A percentile compares a stretch with the other conserved stretches of the same genome.
phyloP scores from a whole-genome alignment of 2,329 filamentous ascomycete species.

The Cytospora chrysosperma region DNA sequence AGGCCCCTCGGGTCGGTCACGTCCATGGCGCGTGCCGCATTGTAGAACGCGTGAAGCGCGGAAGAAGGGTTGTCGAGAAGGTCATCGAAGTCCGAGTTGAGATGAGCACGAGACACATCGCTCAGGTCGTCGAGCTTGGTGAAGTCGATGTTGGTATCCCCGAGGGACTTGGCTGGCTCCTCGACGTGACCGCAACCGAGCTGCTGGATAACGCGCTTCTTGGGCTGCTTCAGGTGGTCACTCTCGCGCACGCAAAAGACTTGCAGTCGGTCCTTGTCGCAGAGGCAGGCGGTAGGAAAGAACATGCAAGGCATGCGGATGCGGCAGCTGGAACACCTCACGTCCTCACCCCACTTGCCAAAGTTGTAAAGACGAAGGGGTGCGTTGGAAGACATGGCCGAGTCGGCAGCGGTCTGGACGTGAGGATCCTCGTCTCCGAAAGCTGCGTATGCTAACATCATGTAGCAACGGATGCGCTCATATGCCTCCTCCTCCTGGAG shows the following conservation, averaged over 20 bases:
- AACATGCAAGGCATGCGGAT: slow-evolving; percentile 3
- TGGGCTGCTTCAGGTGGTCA: slow-evolving; percentile 7
- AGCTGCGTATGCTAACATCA: slow-evolving; percentile 9
- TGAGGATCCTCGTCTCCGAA: slow-evolving; percentile 10
- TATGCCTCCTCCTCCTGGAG: not conserved
- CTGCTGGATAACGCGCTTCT: not conserved
- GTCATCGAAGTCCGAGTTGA: slow-evolving; percentile 1
- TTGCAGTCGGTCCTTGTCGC: slow-evolving; percentile 14
- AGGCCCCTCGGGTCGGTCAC: not conserved
- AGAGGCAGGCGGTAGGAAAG: slow-evolving; percentile 2
- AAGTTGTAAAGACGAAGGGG: slow-evolving; percentile 2
- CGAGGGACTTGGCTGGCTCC: not conserved
- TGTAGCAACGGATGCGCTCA: slow-evolving; percentile 1
- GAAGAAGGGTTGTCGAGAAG: not conserved
- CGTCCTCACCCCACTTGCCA: slow-evolving; percentile 2
- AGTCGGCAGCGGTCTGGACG: slow-evolving; percentile 9
- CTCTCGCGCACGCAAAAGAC: not conserved
- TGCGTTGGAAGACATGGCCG: not conserved
- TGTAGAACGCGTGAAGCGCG: not conserved
- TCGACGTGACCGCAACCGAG: not conserved
- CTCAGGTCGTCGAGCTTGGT: not conserved
- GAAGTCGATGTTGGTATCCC: slow-evolving; percentile 12
- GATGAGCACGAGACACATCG: not conserved
- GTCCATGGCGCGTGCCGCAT: slow-evolving; percentile 1
- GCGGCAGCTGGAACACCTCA: not conserved